A percentile compares a stretch with the other conserved stretches of the same genome.
Conservation (phyloP, 768 basidiomycete genomes). For the Auriscalpium orientale region DNA sequence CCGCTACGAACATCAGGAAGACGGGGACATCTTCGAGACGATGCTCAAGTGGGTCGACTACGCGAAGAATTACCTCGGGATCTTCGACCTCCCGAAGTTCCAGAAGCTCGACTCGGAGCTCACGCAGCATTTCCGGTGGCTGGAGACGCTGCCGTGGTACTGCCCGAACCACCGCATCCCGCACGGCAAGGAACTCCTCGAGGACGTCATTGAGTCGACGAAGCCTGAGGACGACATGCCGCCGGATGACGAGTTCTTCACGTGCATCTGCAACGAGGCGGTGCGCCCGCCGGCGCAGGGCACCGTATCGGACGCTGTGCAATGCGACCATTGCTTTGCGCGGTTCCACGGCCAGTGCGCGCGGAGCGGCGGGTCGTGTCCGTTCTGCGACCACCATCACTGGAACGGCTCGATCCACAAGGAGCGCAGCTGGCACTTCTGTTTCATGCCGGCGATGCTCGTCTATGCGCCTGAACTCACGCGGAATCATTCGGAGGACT, state of each 20-base stretch:
- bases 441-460: slow-evolving; percentile 66
- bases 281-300: slow-evolving; percentile 78
- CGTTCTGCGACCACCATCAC: slow-evolving; percentile 87
- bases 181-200: slow-evolving; percentile 57
- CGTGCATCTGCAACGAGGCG: slow-evolving; percentile 72
- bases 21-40: slow-evolving; percentile 61
- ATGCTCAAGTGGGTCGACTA: slow-evolving; percentile 71
- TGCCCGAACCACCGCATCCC: slow-evolving; percentile 56
- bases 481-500: slow-evolving; percentile 71
- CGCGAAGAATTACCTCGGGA: slow-evolving; percentile 59
- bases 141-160: slow-evolving; percentile 74
- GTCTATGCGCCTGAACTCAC: slow-evolving; percentile 71
- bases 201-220: slow-evolving; percentile 71
- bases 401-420: slow-evolving; percentile 85
- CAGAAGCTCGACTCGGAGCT: slow-evolving; percentile 68
- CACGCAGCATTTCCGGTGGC: slow-evolving; percentile 59
- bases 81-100: slow-evolving; percentile 68
- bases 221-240: slow-evolving; percentile 73
- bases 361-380: slow-evolving; percentile 83
- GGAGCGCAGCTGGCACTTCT: slow-evolving; percentile 78
- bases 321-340: slow-evolving; percentile 85
- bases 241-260: slow-evolving; percentile 74
- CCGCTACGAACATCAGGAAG: slow-evolving; percentile 46
- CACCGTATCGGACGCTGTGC: slow-evolving; percentile 72
- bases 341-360: slow-evolving; percentile 82